Conservation (phyloP, 306 rosid species). For the Medicago lupulina region DNA sequence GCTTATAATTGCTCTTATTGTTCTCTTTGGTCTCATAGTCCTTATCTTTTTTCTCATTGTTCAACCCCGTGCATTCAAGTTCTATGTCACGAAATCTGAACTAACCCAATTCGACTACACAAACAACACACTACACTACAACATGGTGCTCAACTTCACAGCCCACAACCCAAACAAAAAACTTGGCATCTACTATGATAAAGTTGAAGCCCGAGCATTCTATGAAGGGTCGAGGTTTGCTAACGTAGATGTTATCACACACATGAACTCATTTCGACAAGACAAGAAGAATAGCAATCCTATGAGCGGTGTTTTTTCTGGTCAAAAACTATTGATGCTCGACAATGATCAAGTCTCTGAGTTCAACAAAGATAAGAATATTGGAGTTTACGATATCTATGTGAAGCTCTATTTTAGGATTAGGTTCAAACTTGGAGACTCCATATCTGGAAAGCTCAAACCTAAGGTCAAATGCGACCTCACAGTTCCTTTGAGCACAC, state of each 20-base stretch:
- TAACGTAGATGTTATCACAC: slow-evolving; percentile 39
- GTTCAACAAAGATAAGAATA: slow-evolving; percentile 45
- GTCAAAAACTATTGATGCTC: slow-evolving; percentile 39
- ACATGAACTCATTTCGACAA: slow-evolving; percentile 48
- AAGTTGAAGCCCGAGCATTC: slow-evolving; percentile 45
- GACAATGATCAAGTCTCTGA: slow-evolving; percentile 17
- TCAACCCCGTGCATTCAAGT: slow-evolving; percentile 62
- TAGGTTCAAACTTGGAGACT: slow-evolving; percentile 52
- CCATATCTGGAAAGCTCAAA: slow-evolving; percentile 41
- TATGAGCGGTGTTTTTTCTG: slow-evolving; percentile 49
- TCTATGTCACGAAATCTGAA: slow-evolving; percentile 54
- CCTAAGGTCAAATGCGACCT: slow-evolving; percentile 64
- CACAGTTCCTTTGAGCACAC: slow-evolving; percentile 50
- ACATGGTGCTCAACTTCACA: slow-evolving; percentile 53
- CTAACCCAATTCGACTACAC: slow-evolving; percentile 59
- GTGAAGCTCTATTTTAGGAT: slow-evolving; percentile 61
- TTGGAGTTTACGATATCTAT: slow-evolving; percentile 52
- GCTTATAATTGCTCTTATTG: slow-evolving; percentile 47
- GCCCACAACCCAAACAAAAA: slow-evolving; percentile 58
- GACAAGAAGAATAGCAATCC: slow-evolving; percentile 47
- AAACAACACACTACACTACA: slow-evolving; percentile 48
- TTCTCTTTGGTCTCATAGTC: slow-evolving; percentile 46
- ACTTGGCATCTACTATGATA: slow-evolving; percentile 53
- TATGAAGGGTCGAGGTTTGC: slow-evolving; percentile 40
- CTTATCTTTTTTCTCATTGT: slow-evolving; percentile 70